A percentile compares a stretch with the other conserved stretches of the same genome.
phyloP scores from a whole-genome alignment of 2,329 filamentous ascomycete genomes.

The Sordariomycetes sp. region DNA sequence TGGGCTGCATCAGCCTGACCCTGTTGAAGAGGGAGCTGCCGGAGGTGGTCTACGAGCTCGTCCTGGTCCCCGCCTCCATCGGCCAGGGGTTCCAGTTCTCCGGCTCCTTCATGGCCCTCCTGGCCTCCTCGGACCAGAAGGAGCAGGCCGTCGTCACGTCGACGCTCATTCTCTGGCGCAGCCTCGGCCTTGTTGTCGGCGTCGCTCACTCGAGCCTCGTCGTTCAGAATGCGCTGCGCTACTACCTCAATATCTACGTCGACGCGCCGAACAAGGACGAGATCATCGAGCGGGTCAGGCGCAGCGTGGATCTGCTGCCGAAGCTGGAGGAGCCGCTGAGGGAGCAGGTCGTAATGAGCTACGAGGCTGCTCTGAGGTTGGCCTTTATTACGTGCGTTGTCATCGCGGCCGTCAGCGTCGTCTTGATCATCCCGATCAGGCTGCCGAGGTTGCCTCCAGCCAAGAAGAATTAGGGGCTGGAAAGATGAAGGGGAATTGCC shows the following conservation, averaged over 20 bases:
- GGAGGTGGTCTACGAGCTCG: slow-evolving; percentile 41
- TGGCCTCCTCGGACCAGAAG: slow-evolving; percentile 47
- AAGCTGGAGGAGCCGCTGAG: slow-evolving; percentile 32
- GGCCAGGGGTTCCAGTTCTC: slow-evolving; percentile 59
- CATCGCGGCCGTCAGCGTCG: slow-evolving; percentile 37
- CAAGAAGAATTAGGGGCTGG: slow-evolving; percentile 21
- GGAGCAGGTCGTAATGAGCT: slow-evolving; percentile 46
- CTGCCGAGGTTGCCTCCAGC: slow-evolving; percentile 47
- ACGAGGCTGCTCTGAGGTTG: slow-evolving; percentile 39
- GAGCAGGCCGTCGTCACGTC: slow-evolving; percentile 62
- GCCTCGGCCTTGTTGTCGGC: slow-evolving; percentile 64
- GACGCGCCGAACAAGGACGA: slow-evolving; percentile 38
- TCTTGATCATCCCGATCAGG: slow-evolving; percentile 40
- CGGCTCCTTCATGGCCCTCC: slow-evolving; percentile 52
- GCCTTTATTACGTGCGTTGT: slow-evolving; percentile 33
- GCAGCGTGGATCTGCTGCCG: slow-evolving; percentile 44
- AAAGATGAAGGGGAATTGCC: not conserved
- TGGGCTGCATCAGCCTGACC: slow-evolving; percentile 41
- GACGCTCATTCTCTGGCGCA: slow-evolving; percentile 63
- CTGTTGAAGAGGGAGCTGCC: slow-evolving; percentile 42
- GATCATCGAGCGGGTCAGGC: slow-evolving; percentile 41
- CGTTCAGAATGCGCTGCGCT: slow-evolving; percentile 59
- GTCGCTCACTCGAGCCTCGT: slow-evolving; percentile 63
- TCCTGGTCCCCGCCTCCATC: slow-evolving; percentile 45
- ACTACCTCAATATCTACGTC: slow-evolving; percentile 50